These are phyloP conservation scores for Sporobolomyces roseus DNA, from an alignment of 768 basidiomycete species.

Conservation along the genomic window DNA sequence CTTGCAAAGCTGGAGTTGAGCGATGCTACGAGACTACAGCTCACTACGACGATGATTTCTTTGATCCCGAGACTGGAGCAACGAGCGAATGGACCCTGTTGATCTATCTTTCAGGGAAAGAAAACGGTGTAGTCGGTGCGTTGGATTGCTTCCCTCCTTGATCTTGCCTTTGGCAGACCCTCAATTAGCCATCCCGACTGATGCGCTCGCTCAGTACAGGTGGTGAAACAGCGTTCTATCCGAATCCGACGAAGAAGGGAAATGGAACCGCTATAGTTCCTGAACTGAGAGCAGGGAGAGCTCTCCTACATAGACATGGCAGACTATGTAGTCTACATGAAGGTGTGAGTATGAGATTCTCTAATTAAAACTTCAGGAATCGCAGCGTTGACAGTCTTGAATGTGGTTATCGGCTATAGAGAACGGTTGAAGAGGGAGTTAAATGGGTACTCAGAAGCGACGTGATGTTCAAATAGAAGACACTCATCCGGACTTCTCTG, in stretches of 20 bases:
- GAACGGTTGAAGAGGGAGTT: constrained; percentile 58
- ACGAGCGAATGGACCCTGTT: constrained; percentile 66
- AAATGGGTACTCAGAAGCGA: constrained; percentile 62
- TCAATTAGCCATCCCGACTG: too few species aligned
- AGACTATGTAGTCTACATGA: constrained; percentile 52
- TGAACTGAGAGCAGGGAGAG: constrained; percentile 29
- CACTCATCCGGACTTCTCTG: too few species aligned
- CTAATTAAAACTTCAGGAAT: not conserved
- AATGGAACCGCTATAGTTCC: constrained; percentile 29
- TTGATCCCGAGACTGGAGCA: constrained; percentile 11
- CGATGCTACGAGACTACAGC: constrained; percentile 43
- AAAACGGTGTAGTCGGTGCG: constrained; percentile 60
- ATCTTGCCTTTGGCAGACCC: not conserved
- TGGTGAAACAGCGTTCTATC: constrained; percentile 66
- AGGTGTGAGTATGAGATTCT: constrained; percentile 8
- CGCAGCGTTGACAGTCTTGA: not conserved
- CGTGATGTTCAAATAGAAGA: constrained; percentile 38
- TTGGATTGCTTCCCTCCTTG: constrained; percentile 46
- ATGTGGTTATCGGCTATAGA: constrained; percentile 37
- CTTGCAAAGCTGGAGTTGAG: not conserved
- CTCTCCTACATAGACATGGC: constrained; percentile 58
- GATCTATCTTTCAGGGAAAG: constrained; percentile 65
- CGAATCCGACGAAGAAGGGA: constrained; percentile 52
- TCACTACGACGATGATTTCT: constrained; percentile 70
- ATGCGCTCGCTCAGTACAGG: too few species aligned